Percentiles rank a stretch among this genome's conserved stretches.
Conservation (phyloP, 768 basidiomycete species). For the Boletales sp. region DNA sequence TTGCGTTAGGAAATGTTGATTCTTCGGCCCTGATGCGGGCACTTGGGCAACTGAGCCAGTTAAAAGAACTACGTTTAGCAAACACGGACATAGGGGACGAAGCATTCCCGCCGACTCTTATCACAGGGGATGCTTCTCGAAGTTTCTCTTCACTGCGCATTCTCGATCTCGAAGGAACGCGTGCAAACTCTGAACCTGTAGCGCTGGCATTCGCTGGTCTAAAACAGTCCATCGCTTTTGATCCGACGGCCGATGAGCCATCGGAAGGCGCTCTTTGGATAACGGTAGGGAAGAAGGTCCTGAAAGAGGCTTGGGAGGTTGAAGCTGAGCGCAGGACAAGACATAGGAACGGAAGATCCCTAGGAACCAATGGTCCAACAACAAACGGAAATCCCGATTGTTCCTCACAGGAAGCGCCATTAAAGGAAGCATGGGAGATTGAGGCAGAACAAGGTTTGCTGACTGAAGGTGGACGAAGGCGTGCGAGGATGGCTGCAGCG, state of each 20-base stretch:
- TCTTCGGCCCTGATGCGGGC: slow-evolving; percentile 38
- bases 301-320: slow-evolving; percentile 78
- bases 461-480: slow-evolving; percentile 69
- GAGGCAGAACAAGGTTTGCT: slow-evolving; percentile 73
- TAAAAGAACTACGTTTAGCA: slow-evolving; percentile 58
- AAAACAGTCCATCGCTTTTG: slow-evolving; percentile 51
- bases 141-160: slow-evolving; percentile 51
- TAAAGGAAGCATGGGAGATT: slow-evolving; percentile 77
- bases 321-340: slow-evolving; percentile 59
- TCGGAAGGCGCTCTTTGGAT: slow-evolving; percentile 51
- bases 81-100: slow-evolving; percentile 59
- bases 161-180: slow-evolving; percentile 67
- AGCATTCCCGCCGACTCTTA: slow-evolving; percentile 42
- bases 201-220: slow-evolving; percentile 43
- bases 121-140: slow-evolving; percentile 12
- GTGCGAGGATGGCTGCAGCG: slow-evolving; percentile 45
- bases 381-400: background rate
- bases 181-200: slow-evolving; percentile 46
- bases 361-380: slow-evolving; percentile 14
- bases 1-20: slow-evolving; percentile 38
- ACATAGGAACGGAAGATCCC: slow-evolving; percentile 34
- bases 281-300: slow-evolving; percentile 63
- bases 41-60: slow-evolving; percentile 43
- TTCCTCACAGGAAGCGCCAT: slow-evolving; percentile 25
- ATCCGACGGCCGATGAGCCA: slow-evolving; percentile 52